Conservation (phyloP, 257 asterid species). For the Prunella vulgaris region DNA sequence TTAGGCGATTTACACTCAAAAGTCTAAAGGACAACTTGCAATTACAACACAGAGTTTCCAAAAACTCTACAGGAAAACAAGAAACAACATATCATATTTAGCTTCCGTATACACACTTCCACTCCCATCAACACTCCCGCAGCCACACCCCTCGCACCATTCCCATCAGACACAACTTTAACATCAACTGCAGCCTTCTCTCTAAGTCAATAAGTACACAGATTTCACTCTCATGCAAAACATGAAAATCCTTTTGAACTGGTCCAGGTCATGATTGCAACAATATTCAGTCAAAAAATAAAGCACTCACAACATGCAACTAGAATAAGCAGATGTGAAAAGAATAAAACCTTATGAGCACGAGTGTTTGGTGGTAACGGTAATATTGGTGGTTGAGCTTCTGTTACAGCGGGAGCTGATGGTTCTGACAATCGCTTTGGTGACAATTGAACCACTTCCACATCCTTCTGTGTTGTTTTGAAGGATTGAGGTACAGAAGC, state of each 20-base stretch:
- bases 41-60: neutral
- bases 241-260: neutral
- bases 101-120: neutral
- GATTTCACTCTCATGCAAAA: neutral
- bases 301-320: neutral
- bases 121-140: neutral
- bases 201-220: neutral
- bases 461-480: constrained; percentile 68
- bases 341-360: constrained; percentile 48
- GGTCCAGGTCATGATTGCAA: neutral
- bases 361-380: constrained; percentile 67
- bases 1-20: neutral
- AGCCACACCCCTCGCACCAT: neutral
- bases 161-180: neutral
- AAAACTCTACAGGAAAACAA: neutral
- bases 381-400: constrained; percentile 83
- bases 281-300: neutral
- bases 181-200: neutral
- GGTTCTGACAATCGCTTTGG: constrained; percentile 40
- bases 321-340: neutral
- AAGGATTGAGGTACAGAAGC: constrained; percentile 42
- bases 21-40: neutral
- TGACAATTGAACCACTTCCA: constrained; percentile 75
- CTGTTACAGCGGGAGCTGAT: constrained; percentile 33
- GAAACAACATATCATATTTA: neutral